phyloP scores from a whole-genome alignment of 257 asterid species.

The Solanum stenotomum region DNA sequence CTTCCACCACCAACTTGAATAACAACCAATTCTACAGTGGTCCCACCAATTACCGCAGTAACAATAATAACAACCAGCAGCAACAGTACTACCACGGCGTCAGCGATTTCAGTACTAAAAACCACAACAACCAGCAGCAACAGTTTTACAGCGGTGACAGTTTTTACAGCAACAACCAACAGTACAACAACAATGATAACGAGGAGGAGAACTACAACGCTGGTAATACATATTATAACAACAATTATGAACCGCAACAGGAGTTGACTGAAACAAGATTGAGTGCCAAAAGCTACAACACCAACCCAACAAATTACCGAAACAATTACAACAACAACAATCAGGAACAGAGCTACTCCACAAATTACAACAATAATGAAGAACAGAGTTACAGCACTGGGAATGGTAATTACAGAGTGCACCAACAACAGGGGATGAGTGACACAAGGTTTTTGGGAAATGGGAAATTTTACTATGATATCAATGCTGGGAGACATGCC shows the following conservation, averaged over 20 bases:
- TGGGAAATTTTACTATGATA: constrained; percentile 51
- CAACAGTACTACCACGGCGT: constrained; percentile 2
- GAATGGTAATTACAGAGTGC: constrained; percentile 13
- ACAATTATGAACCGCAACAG: constrained; percentile 23
- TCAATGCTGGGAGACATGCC: constrained; percentile 30
- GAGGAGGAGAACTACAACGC: background rate
- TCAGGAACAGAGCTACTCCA: constrained; percentile 2
- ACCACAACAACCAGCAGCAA: constrained; percentile 9
- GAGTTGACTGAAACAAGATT: constrained; percentile 13
- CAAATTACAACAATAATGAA: background rate
- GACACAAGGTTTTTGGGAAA: constrained; percentile 64
- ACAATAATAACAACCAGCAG: constrained; percentile 4
- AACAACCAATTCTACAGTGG: background rate
- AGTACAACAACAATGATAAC: constrained; percentile 9
- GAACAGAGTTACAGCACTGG: constrained; percentile 8
- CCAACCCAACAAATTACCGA: background rate
- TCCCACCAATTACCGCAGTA: background rate
- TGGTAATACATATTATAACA: background rate
- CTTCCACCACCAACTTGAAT: background rate
- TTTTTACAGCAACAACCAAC: constrained; percentile 2
- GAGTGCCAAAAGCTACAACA: background rate
- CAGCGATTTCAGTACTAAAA: background rate
- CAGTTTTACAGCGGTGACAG: constrained; percentile 3
- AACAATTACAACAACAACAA: constrained; percentile 4
- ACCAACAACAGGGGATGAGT: constrained; percentile 71